Evolutionary conservation across 2,329 filamentous ascomycete genomes (phyloP), one percentile per base, ranked within the genome.

Genomic region (Sporothrix brasiliensis): DNA sequence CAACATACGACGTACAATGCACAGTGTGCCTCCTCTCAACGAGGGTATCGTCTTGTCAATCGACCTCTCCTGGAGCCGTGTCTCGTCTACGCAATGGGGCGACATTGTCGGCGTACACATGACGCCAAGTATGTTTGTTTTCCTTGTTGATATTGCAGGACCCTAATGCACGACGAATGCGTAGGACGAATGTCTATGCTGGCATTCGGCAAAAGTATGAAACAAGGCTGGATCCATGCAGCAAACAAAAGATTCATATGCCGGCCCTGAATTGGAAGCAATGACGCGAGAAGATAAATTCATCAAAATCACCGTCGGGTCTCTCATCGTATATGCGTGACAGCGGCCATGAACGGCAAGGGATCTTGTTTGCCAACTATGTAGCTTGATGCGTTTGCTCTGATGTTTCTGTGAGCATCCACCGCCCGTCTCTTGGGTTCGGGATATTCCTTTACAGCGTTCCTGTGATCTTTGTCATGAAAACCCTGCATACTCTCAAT

Each of bases 71-170:
- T 34, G 21, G 44, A 27, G 60, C 10, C 24, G 24, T 30, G 60
- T 30, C 21, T 16, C 21, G 5, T 6, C 21, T 16, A 7, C 30
- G 21, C 14, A 13, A 16, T 1, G 14, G 13, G 21, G 44, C 49
- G 24, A 19, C 60, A 49, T 41, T 34, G 16, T 7, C n/a, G 60
- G 60, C 24, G 44, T 47, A 30, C 60, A 65, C 14, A 50, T 63
- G 19, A 21, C 24, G 60, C 41, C 41, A 49, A 49, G 60, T 13
- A 65, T 3, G 21, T 30, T 24, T 34, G 14, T 6, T 50, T 16
- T 34, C 27, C 24, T 50, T 65, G 41, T 21, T 65, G 24, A 50
- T 50, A 65, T 65, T 50, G 61, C 61, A 60, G 58, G 39, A 47
- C 58, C 39, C 41, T 16, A 13, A 16, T 47, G 58, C 6, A n/a